Evolutionary conservation across 305 asterid genomes (phyloP).

Genomic region (Fraxinus ornus): DNA sequence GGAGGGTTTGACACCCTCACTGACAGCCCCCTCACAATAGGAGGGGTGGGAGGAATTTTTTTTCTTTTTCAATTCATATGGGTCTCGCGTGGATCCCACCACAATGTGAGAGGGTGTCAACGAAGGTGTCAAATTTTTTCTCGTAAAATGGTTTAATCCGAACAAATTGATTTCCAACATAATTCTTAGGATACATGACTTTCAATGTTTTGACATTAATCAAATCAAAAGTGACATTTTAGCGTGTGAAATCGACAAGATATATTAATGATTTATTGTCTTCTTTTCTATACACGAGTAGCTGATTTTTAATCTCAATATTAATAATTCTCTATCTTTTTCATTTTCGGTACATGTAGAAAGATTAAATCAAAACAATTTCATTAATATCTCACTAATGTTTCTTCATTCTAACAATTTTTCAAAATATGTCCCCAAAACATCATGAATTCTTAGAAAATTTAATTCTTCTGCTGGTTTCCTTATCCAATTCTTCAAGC

Average conservation of each 20-base stretch:
- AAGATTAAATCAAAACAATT: background rate
- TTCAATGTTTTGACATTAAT: background rate
- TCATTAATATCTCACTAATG: background rate
- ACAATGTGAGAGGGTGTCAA: too few relatives aligned
- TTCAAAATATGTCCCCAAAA: background rate
- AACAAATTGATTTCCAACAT: background rate
- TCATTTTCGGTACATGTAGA: background rate
- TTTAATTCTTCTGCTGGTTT: slow-evolving; percentile 54
- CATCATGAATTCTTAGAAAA: slow-evolving; percentile 38
- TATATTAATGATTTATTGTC: background rate
- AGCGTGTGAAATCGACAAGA: background rate
- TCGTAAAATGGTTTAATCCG: too few relatives aligned
- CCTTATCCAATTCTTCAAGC: slow-evolving; percentile 66
- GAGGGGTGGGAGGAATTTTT: too few relatives aligned
- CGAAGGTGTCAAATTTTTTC: too few relatives aligned
- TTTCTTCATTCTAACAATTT: background rate
- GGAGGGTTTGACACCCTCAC: too few relatives aligned
- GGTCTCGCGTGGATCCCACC: too few relatives aligned
- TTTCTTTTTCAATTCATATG: too few relatives aligned
- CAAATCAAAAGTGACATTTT: background rate
- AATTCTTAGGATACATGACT: background rate
- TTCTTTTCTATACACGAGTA: background rate
- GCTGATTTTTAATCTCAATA: background rate
- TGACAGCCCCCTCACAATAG: too few relatives aligned
- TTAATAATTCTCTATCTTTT: background rate